Conservation (phyloP, 2,329 filamentous ascomycete species). For the Colletotrichum somersetense region DNA sequence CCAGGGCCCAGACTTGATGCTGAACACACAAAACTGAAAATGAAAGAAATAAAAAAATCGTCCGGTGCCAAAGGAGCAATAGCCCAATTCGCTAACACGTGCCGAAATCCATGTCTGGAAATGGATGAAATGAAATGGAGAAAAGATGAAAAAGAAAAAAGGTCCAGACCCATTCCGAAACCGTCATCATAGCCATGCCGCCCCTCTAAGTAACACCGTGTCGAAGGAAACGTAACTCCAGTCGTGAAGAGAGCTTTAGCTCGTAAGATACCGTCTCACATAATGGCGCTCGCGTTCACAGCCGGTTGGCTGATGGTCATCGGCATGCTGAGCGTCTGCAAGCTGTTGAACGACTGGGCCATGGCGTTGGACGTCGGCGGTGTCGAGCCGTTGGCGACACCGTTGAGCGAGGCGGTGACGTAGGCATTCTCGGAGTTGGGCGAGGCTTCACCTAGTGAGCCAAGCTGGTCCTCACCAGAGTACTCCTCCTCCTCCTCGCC, state of each 20-base stretch:
- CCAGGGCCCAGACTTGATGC: slow-evolving; percentile 32
- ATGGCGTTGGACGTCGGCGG: slow-evolving; percentile 47
- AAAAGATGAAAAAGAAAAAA: slow-evolving; percentile 23
- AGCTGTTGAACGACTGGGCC: slow-evolving; percentile 64
- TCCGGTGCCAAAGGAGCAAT: slow-evolving; percentile 33
- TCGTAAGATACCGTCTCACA: slow-evolving; percentile 49
- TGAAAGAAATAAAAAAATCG: slow-evolving; percentile 18
- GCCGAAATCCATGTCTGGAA: slow-evolving; percentile 37
- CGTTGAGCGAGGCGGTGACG: slow-evolving; percentile 64
- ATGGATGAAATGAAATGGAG: slow-evolving; percentile 17
- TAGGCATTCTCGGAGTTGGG: slow-evolving; percentile 78
- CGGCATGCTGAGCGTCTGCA: slow-evolving; percentile 73
- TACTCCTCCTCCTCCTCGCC: slow-evolving; percentile 90
- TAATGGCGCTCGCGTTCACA: slow-evolving; percentile 60
- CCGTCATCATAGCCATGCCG: slow-evolving; percentile 40
- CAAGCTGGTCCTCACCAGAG: slow-evolving; percentile 85
- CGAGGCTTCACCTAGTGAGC: slow-evolving; percentile 83
- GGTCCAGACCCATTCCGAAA: slow-evolving; percentile 33
- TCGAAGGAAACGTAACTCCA: slow-evolving; percentile 42
- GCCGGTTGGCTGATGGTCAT: slow-evolving; percentile 72
- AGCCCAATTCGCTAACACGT: slow-evolving; percentile 34
- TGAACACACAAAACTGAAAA: slow-evolving; percentile 29
- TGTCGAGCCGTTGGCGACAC: slow-evolving; percentile 52
- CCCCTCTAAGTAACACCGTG: slow-evolving; percentile 41
- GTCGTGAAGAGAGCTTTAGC: slow-evolving; percentile 37